Base-by-base conservation (phyloP, 768 basidiomycete species). In the Mycena olivaceomarginata region DNA sequence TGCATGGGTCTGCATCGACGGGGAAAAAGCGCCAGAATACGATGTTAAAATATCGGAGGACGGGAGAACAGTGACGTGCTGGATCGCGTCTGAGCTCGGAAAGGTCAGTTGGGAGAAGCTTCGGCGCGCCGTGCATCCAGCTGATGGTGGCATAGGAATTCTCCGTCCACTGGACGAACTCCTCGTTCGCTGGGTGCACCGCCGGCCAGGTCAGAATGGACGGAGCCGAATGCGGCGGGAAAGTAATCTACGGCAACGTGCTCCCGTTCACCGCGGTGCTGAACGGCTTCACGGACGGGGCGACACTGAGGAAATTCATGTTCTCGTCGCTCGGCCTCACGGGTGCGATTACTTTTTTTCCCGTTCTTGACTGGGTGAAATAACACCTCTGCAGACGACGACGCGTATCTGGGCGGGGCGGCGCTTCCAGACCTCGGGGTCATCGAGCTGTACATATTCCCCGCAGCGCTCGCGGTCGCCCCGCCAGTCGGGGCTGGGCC, bases 51-150 rank as follows among this genome's bases (percentile, higher is more conserved):
- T 76, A 37, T 80, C 72, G 1, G 62, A 79, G 9, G 80, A 80
- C 48, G 63, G 64, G 18, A 66, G 63, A 40, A 45, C 75, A 0
- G 80, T 76, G 4, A 81, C 79, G 13, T 83, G 82, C 63, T 83
- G 81, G 81, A 81, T 84, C 4, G 68, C 77, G 10, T 84, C 83
- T 0, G 81, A 84, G 41, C 70, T 75, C 8, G 82, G 81, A n/a
- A 84, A 84, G 74, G 83, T 82, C 31, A n/a, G 75, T 70, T 37
- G 31, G 15, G 43, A 10, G 1, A 15, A 45, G 43, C 43, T 45
- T 45, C 20, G 7, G 9, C 2, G 31, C 37, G 64, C 12, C 64
- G 41, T 5, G 37, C 39, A 41, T 62, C 11, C 43, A 25, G 46
- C 45, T 48, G 41, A 45, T 11, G 12, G 31, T 40, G 41, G 10